These are phyloP conservation scores for Tulasnella sp. DNA, from an alignment of 768 basidiomycete species.

Conservation along the genomic window DNA sequence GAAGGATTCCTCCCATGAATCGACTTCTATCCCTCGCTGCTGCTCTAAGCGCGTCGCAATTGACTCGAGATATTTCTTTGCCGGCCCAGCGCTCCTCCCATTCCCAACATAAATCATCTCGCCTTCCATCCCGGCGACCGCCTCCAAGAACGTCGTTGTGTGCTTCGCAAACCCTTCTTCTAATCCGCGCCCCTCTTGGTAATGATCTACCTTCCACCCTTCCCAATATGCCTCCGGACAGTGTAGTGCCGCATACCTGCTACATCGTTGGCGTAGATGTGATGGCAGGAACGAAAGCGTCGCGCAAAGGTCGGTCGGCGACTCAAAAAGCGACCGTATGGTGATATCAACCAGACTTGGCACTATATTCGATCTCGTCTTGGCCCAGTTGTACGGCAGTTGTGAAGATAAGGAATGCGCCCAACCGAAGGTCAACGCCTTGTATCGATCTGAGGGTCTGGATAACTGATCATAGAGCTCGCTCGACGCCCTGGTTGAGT, in stretches of 20 bases:
- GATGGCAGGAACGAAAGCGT: conserved; percentile 1
- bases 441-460: neutral
- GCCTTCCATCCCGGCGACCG: neutral
- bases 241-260: neutral
- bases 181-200: neutral
- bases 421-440: neutral
- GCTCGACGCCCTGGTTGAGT: too few relatives aligned
- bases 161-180: neutral
- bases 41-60: neutral
- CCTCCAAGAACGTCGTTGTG: neutral
- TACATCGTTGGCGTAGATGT: neutral
- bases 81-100: neutral
- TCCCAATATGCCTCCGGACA: neutral
- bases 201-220: neutral
- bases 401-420: neutral
- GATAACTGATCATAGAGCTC: too few relatives aligned
- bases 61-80: conserved; percentile 3
- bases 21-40: neutral
- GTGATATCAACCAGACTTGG: neutral
- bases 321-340: neutral
- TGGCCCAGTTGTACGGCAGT: neutral
- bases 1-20: conserved; percentile 10
- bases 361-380: neutral
- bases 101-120: conserved; percentile 10
- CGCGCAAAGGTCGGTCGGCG: neutral